These are phyloP conservation scores for Trypanosoma cruzi DNA, from an alignment of 208 protist genomes.

Conservation along the genomic window DNA sequence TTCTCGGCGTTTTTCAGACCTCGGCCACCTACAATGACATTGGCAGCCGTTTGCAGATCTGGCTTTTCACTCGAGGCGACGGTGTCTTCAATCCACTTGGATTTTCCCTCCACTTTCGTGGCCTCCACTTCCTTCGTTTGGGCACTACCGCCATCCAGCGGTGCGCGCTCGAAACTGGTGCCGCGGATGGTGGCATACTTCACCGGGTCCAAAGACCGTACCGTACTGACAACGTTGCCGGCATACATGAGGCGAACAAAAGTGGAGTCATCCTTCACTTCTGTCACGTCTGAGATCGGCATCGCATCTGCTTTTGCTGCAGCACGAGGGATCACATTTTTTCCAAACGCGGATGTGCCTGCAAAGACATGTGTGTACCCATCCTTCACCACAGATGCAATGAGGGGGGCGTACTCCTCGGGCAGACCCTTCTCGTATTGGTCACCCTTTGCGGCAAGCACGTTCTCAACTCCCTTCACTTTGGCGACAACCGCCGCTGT, in stretches of 20 bases:
- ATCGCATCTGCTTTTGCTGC: slow-evolving; percentile 90
- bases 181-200: slow-evolving; percentile 96
- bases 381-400: slow-evolving; percentile 54
- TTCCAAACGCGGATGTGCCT: slow-evolving; percentile 93
- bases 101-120: slow-evolving; percentile 28
- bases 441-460: slow-evolving; percentile 69
- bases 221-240: slow-evolving; percentile 96
- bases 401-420: slow-evolving; percentile 78
- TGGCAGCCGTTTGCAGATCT: slow-evolving; percentile 91
- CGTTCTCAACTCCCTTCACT: slow-evolving; percentile 77
- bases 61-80: slow-evolving; percentile 85
- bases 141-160: slow-evolving; percentile 47
- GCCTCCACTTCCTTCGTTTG: slow-evolving; percentile 40
- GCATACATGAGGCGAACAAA: slow-evolving; percentile 98
- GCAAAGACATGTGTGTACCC: slow-evolving; percentile 95
- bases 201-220: slow-evolving; percentile 91
- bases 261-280: slow-evolving; percentile 90
- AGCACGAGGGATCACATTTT: slow-evolving; percentile 94
- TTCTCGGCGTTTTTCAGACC: slow-evolving; percentile 97
- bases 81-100: slow-evolving; percentile 66
- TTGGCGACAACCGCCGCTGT: slow-evolving; percentile 54
- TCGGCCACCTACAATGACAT: slow-evolving; percentile 95
- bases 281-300: slow-evolving; percentile 94
- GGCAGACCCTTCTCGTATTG: slow-evolving; percentile 82
- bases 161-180: slow-evolving; percentile 86